Conservation (phyloP, 2,329 filamentous ascomycete species). For the Chaetothyriales sp. region DNA sequence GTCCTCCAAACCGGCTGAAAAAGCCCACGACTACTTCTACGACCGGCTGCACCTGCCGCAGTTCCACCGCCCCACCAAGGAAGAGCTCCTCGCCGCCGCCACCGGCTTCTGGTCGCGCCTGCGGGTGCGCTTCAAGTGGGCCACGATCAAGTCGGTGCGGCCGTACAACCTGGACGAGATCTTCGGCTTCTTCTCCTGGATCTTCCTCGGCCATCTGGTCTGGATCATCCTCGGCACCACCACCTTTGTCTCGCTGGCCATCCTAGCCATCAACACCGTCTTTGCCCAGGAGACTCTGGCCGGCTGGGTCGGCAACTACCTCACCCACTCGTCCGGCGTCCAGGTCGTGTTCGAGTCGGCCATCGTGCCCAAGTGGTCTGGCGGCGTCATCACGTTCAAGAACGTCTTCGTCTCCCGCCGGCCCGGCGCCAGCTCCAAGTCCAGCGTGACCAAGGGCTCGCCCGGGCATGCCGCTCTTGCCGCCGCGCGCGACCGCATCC, state of each 20-base stretch:
- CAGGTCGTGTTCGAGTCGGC: slow-evolving; percentile 95
- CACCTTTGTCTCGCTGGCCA: slow-evolving; percentile 85
- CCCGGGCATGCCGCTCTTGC: slow-evolving; percentile 70
- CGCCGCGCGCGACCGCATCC: slow-evolving; percentile 49
- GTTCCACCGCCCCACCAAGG: slow-evolving; percentile 71
- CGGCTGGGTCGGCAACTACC: slow-evolving; percentile 84
- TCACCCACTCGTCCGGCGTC: slow-evolving; percentile 83
- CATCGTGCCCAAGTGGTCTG: slow-evolving; percentile 89
- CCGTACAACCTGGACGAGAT: slow-evolving; percentile 96
- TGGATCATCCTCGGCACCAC: slow-evolving; percentile 97
- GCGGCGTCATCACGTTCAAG: slow-evolving; percentile 88
- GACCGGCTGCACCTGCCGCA: slow-evolving; percentile 59
- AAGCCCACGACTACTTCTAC: slow-evolving; percentile 33
- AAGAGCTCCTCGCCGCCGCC: slow-evolving; percentile 80
- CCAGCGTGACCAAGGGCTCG: slow-evolving; percentile 84
- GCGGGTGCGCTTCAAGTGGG: slow-evolving; percentile 92
- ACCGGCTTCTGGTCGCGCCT: slow-evolving; percentile 86
- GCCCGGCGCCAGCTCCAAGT: slow-evolving; percentile 56
- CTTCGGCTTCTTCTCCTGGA: slow-evolving; percentile 89
- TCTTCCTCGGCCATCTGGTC: slow-evolving; percentile 79
- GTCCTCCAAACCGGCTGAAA: background rate
- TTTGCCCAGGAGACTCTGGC: slow-evolving; percentile 94
- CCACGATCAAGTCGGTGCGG: slow-evolving; percentile 81
- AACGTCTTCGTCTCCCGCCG: slow-evolving; percentile 92
- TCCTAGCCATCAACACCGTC: slow-evolving; percentile 87